Conservation (phyloP, 805 yeast species). For the Lachancea dasiensis region DNA sequence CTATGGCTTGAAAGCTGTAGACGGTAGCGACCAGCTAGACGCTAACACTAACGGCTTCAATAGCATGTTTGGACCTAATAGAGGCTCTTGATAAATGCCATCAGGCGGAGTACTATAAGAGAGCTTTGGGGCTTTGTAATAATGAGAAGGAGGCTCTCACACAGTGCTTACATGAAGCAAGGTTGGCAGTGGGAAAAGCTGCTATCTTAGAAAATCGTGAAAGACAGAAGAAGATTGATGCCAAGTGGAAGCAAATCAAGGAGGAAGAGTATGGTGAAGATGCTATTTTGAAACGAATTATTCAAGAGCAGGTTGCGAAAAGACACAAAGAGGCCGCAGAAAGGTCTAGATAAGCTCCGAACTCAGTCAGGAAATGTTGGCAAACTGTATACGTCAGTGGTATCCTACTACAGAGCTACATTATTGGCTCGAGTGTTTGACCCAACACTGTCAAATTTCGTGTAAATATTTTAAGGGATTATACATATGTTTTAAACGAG, state of each 20-base stretch:
- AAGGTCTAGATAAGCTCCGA: slow-evolving; percentile 2
- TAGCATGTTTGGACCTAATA: slow-evolving; percentile 74
- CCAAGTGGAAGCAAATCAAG: slow-evolving; percentile 52
- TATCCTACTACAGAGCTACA: too few relatives aligned
- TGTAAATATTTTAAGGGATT: slow-evolving; percentile 7
- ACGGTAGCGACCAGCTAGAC: not conserved
- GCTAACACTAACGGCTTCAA: not conserved
- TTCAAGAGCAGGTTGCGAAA: slow-evolving; percentile 47
- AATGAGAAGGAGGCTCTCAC: slow-evolving; percentile 73
- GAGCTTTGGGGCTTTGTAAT: slow-evolving; percentile 80
- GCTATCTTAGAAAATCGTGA: slow-evolving; percentile 47
- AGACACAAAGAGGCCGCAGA: slow-evolving; percentile 18
- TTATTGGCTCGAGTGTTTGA: too few relatives aligned
- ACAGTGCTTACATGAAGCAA: slow-evolving; percentile 72
- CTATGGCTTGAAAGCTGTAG: not conserved
- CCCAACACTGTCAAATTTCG: not conserved
- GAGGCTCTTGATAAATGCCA: slow-evolving; percentile 90
- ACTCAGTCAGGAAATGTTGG: not conserved
- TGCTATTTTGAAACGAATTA: slow-evolving; percentile 56
- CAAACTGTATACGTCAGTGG: too few relatives aligned
- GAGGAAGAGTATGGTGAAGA: slow-evolving; percentile 81
- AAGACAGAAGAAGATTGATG: slow-evolving; percentile 48
- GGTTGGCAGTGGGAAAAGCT: slow-evolving; percentile 56
- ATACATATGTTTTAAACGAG: not conserved
- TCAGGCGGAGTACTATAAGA: slow-evolving; percentile 54